Conservation (phyloP, 2,329 filamentous ascomycete genomes). For the Fusarium sp. region DNA sequence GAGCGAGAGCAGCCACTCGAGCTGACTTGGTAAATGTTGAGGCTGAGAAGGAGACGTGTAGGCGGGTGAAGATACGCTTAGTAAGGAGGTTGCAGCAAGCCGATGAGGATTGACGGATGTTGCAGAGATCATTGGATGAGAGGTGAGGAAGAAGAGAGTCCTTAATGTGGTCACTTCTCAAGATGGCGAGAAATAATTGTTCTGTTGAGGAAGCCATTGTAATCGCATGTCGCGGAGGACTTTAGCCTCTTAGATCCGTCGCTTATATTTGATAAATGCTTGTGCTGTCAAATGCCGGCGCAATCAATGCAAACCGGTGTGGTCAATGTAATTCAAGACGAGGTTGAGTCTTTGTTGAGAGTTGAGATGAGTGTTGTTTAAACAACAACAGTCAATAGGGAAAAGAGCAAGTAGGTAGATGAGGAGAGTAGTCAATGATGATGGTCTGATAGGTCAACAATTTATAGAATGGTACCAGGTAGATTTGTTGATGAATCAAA, state of each 20-base stretch:
- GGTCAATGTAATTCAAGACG: neutral
- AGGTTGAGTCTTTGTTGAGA: conserved; percentile 1
- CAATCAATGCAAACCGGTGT: conserved; percentile 19
- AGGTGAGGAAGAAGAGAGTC: conserved; percentile 61
- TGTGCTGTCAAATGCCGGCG: conserved; percentile 1
- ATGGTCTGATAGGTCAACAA: conserved; percentile 1
- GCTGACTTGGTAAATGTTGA: conserved; percentile 79
- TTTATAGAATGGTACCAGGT: conserved; percentile 1
- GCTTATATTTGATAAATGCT: neutral
- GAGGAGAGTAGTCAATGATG: neutral
- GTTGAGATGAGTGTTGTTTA: neutral
- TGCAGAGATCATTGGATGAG: conserved; percentile 62
- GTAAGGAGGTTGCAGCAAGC: conserved; percentile 77
- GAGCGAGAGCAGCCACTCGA: conserved; percentile 76
- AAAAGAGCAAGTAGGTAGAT: neutral
- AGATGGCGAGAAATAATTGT: conserved; percentile 63
- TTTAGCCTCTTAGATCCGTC: conserved; percentile 1
- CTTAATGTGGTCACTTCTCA: conserved; percentile 61
- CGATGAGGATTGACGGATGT: conserved; percentile 72
- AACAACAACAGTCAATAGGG: conserved; percentile 21
- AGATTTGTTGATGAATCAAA: conserved; percentile 16
- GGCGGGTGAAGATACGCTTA: conserved; percentile 73
- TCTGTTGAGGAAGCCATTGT: conserved; percentile 60
- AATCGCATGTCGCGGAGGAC: conserved; percentile 56
- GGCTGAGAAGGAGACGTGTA: conserved; percentile 75